Conservation (phyloP, 2,329 filamentous ascomycete species). For the Colletotrichum melonis region DNA sequence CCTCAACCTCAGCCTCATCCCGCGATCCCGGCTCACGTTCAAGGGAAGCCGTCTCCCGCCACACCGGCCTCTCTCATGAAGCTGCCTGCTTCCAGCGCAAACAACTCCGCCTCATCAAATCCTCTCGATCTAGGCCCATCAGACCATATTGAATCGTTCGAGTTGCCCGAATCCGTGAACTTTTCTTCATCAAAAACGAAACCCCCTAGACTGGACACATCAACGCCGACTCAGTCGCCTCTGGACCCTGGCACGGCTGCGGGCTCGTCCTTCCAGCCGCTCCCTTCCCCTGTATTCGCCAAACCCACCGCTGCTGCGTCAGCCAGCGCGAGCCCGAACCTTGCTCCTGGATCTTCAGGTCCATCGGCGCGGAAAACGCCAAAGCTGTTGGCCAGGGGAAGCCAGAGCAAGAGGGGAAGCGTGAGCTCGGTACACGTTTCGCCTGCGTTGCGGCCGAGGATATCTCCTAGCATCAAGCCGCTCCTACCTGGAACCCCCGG, state of each 20-base stretch:
- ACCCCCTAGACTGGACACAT: conserved; percentile 62
- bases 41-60: conserved; percentile 71
- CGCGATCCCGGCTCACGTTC: conserved; percentile 41
- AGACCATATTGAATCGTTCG: conserved; percentile 67
- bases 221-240: conserved; percentile 56
- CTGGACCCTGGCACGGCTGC: conserved; percentile 58
- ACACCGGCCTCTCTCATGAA: conserved; percentile 92
- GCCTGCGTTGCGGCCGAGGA: conserved; percentile 86
- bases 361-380: conserved; percentile 64
- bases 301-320: conserved; percentile 57
- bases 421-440: conserved; percentile 81
- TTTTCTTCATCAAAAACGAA: conserved; percentile 55
- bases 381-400: conserved; percentile 65
- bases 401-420: conserved; percentile 75
- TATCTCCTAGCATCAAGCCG: conserved; percentile 95
- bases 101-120: conserved; percentile 48
- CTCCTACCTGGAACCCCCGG: conserved; percentile 74
- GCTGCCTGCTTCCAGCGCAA: conserved; percentile 67
- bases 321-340: conserved; percentile 75
- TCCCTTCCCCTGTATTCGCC: conserved; percentile 60
- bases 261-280: conserved; percentile 60
- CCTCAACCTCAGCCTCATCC: conserved; percentile 42
- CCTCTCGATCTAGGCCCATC: conserved; percentile 53
- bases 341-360: conserved; percentile 64
- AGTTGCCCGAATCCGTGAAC: conserved; percentile 79